Percentiles rank a stretch among this genome's conserved stretches.
phyloP scores from a whole-genome alignment of 495 filamentous ascomycete species.

The Astrothelium subdiscretum region DNA sequence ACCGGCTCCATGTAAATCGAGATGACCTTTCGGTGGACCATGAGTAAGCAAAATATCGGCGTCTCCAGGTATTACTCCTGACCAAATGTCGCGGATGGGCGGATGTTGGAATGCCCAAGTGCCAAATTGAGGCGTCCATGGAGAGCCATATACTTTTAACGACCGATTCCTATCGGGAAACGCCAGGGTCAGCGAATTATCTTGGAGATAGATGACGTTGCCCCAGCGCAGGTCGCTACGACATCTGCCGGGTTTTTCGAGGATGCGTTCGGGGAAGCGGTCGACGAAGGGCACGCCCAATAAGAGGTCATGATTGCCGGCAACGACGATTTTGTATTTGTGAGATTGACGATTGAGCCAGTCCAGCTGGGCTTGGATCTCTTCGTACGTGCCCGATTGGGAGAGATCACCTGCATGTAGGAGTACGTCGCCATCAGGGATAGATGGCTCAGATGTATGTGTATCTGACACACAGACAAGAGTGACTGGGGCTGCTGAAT shows the following conservation, averaged over 20 bases:
- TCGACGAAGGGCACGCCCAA: conserved; percentile 38
- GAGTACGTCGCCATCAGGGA: conserved; percentile 20
- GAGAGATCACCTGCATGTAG: conserved; percentile 35
- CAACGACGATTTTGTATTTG: conserved; percentile 59
- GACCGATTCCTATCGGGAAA: conserved; percentile 38
- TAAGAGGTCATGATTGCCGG: conserved; percentile 70
- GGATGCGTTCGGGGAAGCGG: conserved; percentile 4
- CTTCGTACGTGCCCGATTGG: conserved; percentile 51
- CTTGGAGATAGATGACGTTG: conserved; percentile 40
- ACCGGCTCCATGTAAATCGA: neutral
- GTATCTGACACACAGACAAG: conserved; percentile 17
- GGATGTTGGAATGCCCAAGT: neutral
- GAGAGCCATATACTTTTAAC: conserved; percentile 43
- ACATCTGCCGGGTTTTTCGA: neutral
- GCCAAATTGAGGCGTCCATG: conserved; percentile 20
- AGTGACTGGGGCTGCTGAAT: no score
- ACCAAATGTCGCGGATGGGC: conserved; percentile 20
- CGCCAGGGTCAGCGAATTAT: conserved; percentile 35
- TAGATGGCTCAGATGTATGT: conserved; percentile 11
- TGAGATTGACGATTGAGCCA: conserved; percentile 61
- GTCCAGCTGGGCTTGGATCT: conserved; percentile 60
- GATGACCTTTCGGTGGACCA: conserved; percentile 13
- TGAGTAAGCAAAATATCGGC: neutral
- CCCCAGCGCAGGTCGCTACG: conserved; percentile 20
- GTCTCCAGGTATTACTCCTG: neutral